phyloP scores from a whole-genome alignment of 2,329 filamentous ascomycete genomes.

The Cadophora luteo-olivacea region DNA sequence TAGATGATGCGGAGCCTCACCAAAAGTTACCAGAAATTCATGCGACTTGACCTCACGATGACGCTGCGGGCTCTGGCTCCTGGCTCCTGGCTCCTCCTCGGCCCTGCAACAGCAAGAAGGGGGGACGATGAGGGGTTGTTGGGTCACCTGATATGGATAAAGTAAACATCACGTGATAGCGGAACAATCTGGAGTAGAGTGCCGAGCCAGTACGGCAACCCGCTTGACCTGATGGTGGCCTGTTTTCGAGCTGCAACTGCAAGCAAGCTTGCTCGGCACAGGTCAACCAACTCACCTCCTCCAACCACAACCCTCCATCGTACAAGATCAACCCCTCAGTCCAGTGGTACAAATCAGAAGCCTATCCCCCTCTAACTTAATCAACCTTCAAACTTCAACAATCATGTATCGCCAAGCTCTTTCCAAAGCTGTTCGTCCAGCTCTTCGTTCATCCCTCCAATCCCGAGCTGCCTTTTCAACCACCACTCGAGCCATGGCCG shows the following conservation, averaged over 20 bases:
- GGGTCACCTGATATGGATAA: conserved; percentile 11
- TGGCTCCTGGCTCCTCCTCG: conserved; percentile 11
- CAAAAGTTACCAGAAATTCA: conserved; percentile 10
- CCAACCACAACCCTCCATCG: conserved; percentile 38
- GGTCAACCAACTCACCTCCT: conserved; percentile 30
- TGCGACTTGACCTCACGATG: conserved; percentile 24
- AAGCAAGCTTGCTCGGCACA: conserved; percentile 29
- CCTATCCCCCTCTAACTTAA: conserved; percentile 25
- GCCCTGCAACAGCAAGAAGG: conserved; percentile 19
- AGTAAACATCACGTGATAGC: conserved; percentile 12
- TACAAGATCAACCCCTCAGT: conserved; percentile 34
- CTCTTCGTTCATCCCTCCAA: conserved; percentile 52
- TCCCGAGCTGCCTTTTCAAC: conserved; percentile 62
- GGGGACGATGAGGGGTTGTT: conserved; percentile 1
- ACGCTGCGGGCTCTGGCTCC: conserved; percentile 19
- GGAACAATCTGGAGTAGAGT: not conserved
- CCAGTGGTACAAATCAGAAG: conserved; percentile 32
- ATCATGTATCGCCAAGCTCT: conserved; percentile 70
- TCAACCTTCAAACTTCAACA: conserved; percentile 29
- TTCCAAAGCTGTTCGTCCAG: conserved; percentile 56
- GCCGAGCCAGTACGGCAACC: conserved; percentile 11
- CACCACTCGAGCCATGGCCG: conserved; percentile 58
- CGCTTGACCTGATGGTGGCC: conserved; percentile 10
- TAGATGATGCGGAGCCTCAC: conserved; percentile 21
- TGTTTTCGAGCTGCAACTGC: conserved; percentile 18